Base-by-base conservation (phyloP, 106 monocot genomes). In the Cymbidium sinense region DNA sequence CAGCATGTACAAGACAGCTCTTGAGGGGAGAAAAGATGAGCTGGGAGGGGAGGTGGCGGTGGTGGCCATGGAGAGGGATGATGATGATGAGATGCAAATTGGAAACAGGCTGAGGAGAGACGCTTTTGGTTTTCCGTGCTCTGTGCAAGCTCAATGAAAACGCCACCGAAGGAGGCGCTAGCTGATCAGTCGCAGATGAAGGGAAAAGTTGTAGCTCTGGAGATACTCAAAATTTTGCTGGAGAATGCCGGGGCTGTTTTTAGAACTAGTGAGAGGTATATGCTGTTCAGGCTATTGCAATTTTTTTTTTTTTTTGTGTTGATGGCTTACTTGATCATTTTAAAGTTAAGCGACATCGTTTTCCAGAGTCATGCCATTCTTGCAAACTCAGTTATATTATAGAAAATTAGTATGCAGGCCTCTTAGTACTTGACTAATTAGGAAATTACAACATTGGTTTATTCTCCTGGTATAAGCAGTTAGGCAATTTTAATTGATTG, bases 181-280 rank as follows among this genome's bases (percentile, higher is more conserved):
- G 86, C 86, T 7, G 98, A 94, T 87, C 90, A 88, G 0, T 67
- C 88, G 0, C 83, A 87, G 69, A 92, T 94, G 98, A 86, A 79
- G 78, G 98, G 98, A 55, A 99, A 94, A 86, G 90, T 99, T 76
- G 88, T 99, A 25, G 94, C 94, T 27, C 37, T 99, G 81, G 98
- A 99, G 78, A 83, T 99, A 75, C 90, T 99, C 44, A 99, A 99
- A 83, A 94, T 99, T 70, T 82, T 94, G 75, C 83, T 99, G 31
- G 98, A 99, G 81, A 94, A 99, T 89, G 98, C 98, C 50, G 98
- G 98, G 50, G 98, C 90, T 71, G 89, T 99, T 51, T 99, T 99
- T 73, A 87, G 94, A 84, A 99, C 98, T 2, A 99, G 92, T 35
- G 98, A 99, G 21, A 94, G 94, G 98, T 94, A 83, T 62, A 64